Conservation (phyloP, 2,329 filamentous ascomycete species). For the Hypoxylon rubiginosum region DNA sequence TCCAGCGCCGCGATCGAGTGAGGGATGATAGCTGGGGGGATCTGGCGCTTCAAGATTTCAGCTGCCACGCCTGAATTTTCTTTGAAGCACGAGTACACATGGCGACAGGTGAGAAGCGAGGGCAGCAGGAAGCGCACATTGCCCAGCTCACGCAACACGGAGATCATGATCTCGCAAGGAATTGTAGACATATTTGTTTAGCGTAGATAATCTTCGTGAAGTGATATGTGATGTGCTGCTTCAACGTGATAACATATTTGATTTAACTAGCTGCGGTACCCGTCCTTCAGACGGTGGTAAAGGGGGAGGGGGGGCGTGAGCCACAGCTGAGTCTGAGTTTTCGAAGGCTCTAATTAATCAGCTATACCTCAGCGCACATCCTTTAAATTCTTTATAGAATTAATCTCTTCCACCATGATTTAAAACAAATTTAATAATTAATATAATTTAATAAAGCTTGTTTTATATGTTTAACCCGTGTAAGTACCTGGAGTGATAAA, state of each 20-base stretch:
- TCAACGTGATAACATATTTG: slow-evolving; percentile 15
- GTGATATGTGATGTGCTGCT: slow-evolving; percentile 17
- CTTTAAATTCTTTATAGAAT: too few relatives aligned
- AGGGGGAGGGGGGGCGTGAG: too few relatives aligned
- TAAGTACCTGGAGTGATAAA: too few relatives aligned
- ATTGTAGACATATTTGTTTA: slow-evolving; percentile 20
- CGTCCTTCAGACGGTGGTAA: too few relatives aligned
- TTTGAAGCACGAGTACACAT: slow-evolving; percentile 31
- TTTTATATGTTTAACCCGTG: too few relatives aligned
- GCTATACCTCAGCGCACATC: too few relatives aligned
- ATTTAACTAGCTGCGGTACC: too few relatives aligned
- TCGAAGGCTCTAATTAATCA: too few relatives aligned
- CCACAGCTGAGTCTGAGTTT: too few relatives aligned
- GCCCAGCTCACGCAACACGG: slow-evolving; percentile 22
- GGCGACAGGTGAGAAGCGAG: slow-evolving; percentile 27
- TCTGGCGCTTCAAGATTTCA: slow-evolving; percentile 28
- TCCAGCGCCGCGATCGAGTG: slow-evolving; percentile 27
- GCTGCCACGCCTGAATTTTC: slow-evolving; percentile 9
- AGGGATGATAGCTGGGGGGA: slow-evolving; percentile 18
- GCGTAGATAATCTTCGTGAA: slow-evolving; percentile 17
- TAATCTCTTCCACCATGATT: too few relatives aligned
- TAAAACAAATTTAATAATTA: too few relatives aligned
- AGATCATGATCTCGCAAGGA: slow-evolving; percentile 26
- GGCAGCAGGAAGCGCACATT: slow-evolving; percentile 23
- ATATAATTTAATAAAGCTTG: too few relatives aligned